Conservation (phyloP, 495 filamentous ascomycete species). For the Pyrenula aspistea region DNA sequence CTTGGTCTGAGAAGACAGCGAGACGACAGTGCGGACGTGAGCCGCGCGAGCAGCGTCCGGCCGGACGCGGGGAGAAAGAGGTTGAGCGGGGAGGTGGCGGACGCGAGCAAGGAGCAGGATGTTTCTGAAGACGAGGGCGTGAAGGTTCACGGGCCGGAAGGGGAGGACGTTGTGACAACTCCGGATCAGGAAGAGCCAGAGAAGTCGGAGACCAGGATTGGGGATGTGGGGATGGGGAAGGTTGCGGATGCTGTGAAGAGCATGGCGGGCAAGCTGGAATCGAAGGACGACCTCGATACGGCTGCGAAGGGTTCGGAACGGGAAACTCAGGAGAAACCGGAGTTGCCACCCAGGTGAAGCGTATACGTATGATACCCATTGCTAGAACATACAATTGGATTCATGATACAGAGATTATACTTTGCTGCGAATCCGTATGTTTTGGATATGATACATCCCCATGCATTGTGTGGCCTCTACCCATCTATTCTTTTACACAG, state of each 20-base stretch:
- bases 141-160: slow-evolving; percentile 16
- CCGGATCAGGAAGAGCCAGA: slow-evolving; percentile 2
- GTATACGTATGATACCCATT: background rate
- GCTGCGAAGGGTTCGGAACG: background rate
- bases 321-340: background rate
- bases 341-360: background rate
- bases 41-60: slow-evolving; percentile 47
- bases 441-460: no score
- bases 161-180: slow-evolving; percentile 12
- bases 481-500: no score
- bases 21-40: slow-evolving; percentile 48
- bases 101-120: background rate
- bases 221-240: background rate
- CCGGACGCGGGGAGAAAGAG: slow-evolving; percentile 8
- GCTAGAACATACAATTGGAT: background rate
- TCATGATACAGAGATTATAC: no score
- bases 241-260: background rate
- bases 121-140: slow-evolving; percentile 13
- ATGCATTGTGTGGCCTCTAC: no score
- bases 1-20: slow-evolving; percentile 54
- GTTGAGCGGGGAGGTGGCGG: slow-evolving; percentile 39
- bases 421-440: no score
- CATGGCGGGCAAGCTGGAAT: background rate
- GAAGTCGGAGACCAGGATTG: slow-evolving; percentile 2
- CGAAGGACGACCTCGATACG: background rate